A percentile compares a stretch with the other conserved stretches of the same genome.
Conservation (phyloP, 2,329 filamentous ascomycete genomes). For the Claviceps citrina region DNA sequence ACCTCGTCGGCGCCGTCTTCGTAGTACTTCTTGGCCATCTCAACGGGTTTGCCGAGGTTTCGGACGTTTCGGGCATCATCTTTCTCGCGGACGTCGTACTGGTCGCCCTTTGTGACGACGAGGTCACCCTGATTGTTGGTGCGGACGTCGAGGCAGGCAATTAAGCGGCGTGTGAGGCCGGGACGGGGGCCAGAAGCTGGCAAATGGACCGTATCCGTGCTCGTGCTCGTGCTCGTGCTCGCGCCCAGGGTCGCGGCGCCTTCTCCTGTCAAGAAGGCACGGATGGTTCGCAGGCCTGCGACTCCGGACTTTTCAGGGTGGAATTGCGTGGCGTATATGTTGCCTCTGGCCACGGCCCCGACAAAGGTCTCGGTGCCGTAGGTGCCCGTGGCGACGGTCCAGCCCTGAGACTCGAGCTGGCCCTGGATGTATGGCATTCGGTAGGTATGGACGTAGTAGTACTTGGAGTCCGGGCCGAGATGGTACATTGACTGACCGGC, state of each 20-base stretch:
- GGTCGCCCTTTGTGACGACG: constrained; percentile 95
- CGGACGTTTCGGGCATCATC: constrained; percentile 49
- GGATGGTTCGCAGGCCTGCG: constrained; percentile 69
- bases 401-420: constrained; percentile 64
- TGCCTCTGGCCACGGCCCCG: constrained; percentile 72
- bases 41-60: constrained; percentile 92
- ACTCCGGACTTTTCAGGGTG: constrained; percentile 95
- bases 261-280: constrained; percentile 69
- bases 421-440: constrained; percentile 62
- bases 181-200: constrained; percentile 25
- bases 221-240: not conserved
- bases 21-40: constrained; percentile 88
- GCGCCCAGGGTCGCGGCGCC: constrained; percentile 35
- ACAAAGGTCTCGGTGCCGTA: constrained; percentile 87
- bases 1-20: constrained; percentile 93
- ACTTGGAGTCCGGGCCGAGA: constrained; percentile 68
- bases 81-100: constrained; percentile 96
- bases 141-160: constrained; percentile 90
- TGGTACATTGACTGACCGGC: constrained; percentile 51
- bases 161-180: constrained; percentile 80
- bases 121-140: constrained; percentile 88
- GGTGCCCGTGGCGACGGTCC: constrained; percentile 77
- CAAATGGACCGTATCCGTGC: not conserved
- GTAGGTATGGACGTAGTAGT: constrained; percentile 98
- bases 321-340: constrained; percentile 86